Base-by-base conservation (phyloP, 305 asterid genomes). In the Fraxinus velutina region DNA sequence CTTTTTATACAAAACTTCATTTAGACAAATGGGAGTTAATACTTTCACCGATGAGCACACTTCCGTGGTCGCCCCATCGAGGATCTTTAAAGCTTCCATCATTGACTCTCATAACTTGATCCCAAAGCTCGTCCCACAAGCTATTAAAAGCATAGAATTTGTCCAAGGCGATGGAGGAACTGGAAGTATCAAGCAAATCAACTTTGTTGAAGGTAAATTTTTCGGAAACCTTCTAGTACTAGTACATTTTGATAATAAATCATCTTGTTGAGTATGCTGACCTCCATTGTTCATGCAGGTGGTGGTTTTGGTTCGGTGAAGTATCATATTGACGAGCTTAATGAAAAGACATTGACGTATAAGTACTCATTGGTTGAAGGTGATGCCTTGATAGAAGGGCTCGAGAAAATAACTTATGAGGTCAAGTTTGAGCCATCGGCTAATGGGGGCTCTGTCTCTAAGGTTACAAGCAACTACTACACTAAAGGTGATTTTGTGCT, bases 321-420 rank as follows among this genome's bases (percentile, higher is more conserved):
- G 82, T 84, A 81, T 42, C 71, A 33, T 0, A 77, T 80, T 47
- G 86, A 88, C 64, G 86, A 82, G 47, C 73, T 86, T 30, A 78
- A 83, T 29, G 83, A 86, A 72, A 81, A 83, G 44, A 81, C 85
- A 0, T 78, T 81, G 7, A 83, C 79, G 0, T 85, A 86, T 10
- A 83, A 71, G n/a, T 83, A 86, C 64, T 71, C 89, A 5, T 39
- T 86, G 85, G 80, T 83, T 30, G 89, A 87, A 79, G 88, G 86
- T 12, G 85, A 78, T 39, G 81, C 86, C n/a, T 71, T 89, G 81
- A 60, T 70, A n/a, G 86, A 86, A 30, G 82, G 83, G 64, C 80
- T 86, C 12, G 85, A 84, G 78, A 86, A 86, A 29, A 81, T 88
- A 29, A 85, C 81, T 10, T 81, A 81, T 17, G 89, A 83, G 77